A percentile compares a stretch with the other conserved stretches of the same genome.
These are phyloP conservation scores for Salvia rosmarinus DNA, from an alignment of 257 asterid species.

Conservation along the genomic window DNA sequence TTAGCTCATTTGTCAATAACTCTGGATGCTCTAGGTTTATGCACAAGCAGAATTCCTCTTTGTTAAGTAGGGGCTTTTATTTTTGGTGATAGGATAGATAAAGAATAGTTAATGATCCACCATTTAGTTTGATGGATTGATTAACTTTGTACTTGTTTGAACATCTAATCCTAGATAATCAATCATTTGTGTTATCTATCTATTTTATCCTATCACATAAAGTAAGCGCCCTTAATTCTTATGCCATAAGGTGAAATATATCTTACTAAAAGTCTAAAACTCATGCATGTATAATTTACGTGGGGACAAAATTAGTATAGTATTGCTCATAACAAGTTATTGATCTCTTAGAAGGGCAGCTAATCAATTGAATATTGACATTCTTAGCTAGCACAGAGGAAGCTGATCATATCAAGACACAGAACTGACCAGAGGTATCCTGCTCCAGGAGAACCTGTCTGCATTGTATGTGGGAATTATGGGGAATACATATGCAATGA, in stretches of 20 bases:
- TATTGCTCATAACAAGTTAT: conserved; percentile 2
- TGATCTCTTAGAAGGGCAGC: conserved; percentile 23
- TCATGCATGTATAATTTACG: not conserved
- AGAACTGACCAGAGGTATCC: conserved; percentile 77
- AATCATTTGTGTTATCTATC: too few species aligned
- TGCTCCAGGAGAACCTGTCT: conserved; percentile 76
- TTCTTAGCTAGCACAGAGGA: conserved; percentile 47
- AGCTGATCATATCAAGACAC: conserved; percentile 56
- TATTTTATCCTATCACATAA: too few species aligned
- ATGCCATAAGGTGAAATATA: not conserved
- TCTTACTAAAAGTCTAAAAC: conserved; percentile 26
- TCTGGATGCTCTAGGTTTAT: not conserved
- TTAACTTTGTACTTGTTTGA: too few species aligned
- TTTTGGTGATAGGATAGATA: too few species aligned
- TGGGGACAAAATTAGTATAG: conserved; percentile 8
- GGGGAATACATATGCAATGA: conserved; percentile 91
- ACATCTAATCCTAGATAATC: too few species aligned
- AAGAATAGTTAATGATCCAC: too few species aligned
- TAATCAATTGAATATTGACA: conserved; percentile 27
- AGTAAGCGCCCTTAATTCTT: too few species aligned
- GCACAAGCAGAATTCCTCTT: not conserved
- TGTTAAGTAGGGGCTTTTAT: not conserved
- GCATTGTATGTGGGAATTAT: conserved; percentile 78
- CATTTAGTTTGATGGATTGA: too few species aligned
- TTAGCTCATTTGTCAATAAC: conserved; percentile 5